Percentiles rank a stretch among this genome's conserved stretches.
These are phyloP conservation scores for Saccharum hybrid DNA, from an alignment of 202 grass and related monocot genomes.

Conservation along the genomic window DNA sequence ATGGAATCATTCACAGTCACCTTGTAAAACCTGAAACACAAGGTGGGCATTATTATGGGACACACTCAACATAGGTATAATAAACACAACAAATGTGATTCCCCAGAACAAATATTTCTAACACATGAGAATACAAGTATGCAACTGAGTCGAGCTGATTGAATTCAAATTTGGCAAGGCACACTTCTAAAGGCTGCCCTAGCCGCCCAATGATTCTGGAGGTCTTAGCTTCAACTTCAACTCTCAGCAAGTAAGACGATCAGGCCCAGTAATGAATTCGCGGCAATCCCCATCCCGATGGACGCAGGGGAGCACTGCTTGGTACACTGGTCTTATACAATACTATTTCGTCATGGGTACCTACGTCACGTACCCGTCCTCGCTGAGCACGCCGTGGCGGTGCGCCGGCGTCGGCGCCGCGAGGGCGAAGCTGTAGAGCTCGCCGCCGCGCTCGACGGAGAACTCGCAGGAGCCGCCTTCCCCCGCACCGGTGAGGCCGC, in stretches of 20 bases:
- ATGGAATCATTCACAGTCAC: slow-evolving; percentile 66
- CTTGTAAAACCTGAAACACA: slow-evolving; percentile 86
- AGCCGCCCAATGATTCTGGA: not conserved
- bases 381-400: slow-evolving; percentile 85
- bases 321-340: not conserved
- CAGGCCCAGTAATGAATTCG: not conserved
- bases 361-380: slow-evolving; percentile 68
- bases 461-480: slow-evolving; percentile 58
- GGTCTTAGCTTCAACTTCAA: slow-evolving; percentile 1
- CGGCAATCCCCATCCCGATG: slow-evolving; percentile 4
- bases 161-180: not conserved
- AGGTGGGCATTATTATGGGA: slow-evolving; percentile 12
- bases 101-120: not conserved
- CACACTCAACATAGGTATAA: not conserved
- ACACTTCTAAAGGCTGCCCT: not conserved
- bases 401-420: slow-evolving; percentile 63
- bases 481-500: not conserved
- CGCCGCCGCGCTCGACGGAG: slow-evolving; percentile 44
- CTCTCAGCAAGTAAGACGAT: slow-evolving; percentile 8
- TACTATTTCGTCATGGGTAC: not conserved
- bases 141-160: not conserved
- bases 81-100: not conserved
- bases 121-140: not conserved
- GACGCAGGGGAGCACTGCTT: not conserved
- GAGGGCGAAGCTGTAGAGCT: slow-evolving; percentile 78